phyloP scores from a whole-genome alignment of 176 grass and related monocot species.

The Puya raimondii region DNA sequence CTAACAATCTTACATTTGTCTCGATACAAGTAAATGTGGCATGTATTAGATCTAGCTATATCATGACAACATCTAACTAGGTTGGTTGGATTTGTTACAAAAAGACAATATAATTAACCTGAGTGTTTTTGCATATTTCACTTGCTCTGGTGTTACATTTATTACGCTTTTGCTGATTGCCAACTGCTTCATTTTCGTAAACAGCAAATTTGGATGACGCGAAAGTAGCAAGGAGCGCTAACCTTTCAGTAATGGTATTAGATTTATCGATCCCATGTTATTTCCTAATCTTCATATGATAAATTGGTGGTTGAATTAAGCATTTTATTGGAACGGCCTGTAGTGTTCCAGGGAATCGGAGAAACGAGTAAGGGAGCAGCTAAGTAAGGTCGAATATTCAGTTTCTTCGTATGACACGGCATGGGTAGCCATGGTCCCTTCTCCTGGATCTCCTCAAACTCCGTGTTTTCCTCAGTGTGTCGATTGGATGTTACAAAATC shows the following conservation, averaged over 20 bases:
- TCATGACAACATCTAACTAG: too few relatives aligned
- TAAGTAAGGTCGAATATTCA: conserved; percentile 14
- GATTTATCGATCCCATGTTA: too few relatives aligned
- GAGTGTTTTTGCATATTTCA: neutral
- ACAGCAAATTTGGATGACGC: neutral
- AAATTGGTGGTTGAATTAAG: neutral
- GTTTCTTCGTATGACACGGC: conserved; percentile 30
- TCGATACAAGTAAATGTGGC: too few relatives aligned
- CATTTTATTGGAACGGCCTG: neutral
- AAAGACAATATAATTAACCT: too few relatives aligned
- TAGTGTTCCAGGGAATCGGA: conserved; percentile 27
- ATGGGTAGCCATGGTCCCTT: conserved; percentile 37
- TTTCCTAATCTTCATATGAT: neutral
- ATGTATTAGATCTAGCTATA: too few relatives aligned
- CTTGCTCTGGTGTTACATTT: neutral
- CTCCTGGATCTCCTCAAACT: neutral
- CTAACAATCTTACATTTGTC: too few relatives aligned
- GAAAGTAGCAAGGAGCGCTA: neutral
- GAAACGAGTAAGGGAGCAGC: conserved; percentile 45
- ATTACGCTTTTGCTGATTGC: neutral
- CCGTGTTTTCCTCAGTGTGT: conserved; percentile 29
- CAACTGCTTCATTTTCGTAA: neutral
- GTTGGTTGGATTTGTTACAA: too few relatives aligned
- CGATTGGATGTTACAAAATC: conserved; percentile 35
- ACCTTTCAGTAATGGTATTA: conserved; percentile 13